Conservation (phyloP, 441 rosid genomes). For the Erodium trifolium region DNA sequence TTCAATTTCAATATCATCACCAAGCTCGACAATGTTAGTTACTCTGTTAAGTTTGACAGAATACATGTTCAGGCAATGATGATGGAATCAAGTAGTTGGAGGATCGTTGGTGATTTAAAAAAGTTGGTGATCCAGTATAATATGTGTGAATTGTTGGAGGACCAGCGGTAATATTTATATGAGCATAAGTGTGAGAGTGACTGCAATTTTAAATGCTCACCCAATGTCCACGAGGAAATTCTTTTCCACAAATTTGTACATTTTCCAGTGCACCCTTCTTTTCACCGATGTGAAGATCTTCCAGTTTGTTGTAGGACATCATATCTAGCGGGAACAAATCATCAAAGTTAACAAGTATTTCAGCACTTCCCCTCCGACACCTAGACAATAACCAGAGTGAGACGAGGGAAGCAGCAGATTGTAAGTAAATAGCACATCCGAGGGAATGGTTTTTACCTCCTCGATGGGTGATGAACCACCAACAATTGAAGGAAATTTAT, state of each 20-base stretch:
- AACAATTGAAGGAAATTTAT: constrained; percentile 77
- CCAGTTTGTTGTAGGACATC: constrained; percentile 30
- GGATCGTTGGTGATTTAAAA: too few relatives aligned
- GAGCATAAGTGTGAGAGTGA: too few relatives aligned
- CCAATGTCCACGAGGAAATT: constrained; percentile 94
- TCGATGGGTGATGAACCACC: constrained; percentile 83
- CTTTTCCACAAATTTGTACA: constrained; percentile 83
- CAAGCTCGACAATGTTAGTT: too few relatives aligned
- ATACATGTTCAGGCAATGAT: too few relatives aligned
- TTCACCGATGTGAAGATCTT: constrained; percentile 19
- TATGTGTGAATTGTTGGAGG: too few relatives aligned
- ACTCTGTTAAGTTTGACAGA: too few relatives aligned
- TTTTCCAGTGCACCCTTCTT: constrained; percentile 33
- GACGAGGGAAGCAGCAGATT: constrained; percentile 23
- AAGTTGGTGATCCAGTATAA: too few relatives aligned
- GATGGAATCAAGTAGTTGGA: too few relatives aligned
- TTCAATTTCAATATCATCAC: too few relatives aligned
- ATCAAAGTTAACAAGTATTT: constrained; percentile 74
- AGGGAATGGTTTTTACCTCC: constrained; percentile 40
- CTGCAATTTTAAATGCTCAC: constrained; percentile 24
- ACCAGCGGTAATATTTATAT: too few relatives aligned
- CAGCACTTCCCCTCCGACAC: constrained; percentile 94
- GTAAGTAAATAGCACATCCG: constrained; percentile 14
- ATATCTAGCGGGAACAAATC: constrained; percentile 53
- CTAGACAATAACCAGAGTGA: constrained; percentile 35